Evolutionary conservation across 129 eudicot species (phyloP), one percentile per base, ranked within the genome.

Genomic region (Flaveria bidentis): DNA sequence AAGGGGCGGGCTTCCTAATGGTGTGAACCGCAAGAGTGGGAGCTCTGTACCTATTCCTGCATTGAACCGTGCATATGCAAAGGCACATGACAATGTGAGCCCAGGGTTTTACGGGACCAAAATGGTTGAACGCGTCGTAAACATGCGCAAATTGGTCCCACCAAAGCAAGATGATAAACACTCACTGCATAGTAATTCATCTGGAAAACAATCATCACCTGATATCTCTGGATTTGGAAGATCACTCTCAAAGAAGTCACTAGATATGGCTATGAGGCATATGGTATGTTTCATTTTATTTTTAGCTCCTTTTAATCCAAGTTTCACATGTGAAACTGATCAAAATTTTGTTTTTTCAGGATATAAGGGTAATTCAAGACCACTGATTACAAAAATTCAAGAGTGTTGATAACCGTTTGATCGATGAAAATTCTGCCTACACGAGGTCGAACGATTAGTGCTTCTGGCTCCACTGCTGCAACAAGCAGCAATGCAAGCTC

Each of bases 201-300:
- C 22, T 20, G 22, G 22, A 20, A 90, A 93, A 77, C 87, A 91
- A 11, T 84, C 96, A 33, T 93, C 98, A 9, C 97, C 96, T 26
- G 96, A 93, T 80, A 88, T 86, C 81, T 79, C 88, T 20, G 98
- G 97, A 67, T 90, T 93, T 23, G 98, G 98, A 57, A 85, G 98
- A 67, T 80, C 89, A 39, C 89, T 93, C 41, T 93, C 98, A 1
- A 93, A 93, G 87, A 93, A 93, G 76, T 93, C 98, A 7, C 44
- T 93, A 52, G 98, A 93, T 68, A 93, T 93, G 98, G 98, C 98
- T 65, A 91, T 93, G 74, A 87, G 98, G 77, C 98, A 93, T 76
- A 91, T 93, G 98, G 98, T 93, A 93, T 56, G 85, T 81, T 76
- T 44, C 71, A 36, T 20, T 63, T 20, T 20, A 20, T 20, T 20